phyloP scores from a whole-genome alignment of 768 basidiomycete species.

The Macrolepiota albuminosa region DNA sequence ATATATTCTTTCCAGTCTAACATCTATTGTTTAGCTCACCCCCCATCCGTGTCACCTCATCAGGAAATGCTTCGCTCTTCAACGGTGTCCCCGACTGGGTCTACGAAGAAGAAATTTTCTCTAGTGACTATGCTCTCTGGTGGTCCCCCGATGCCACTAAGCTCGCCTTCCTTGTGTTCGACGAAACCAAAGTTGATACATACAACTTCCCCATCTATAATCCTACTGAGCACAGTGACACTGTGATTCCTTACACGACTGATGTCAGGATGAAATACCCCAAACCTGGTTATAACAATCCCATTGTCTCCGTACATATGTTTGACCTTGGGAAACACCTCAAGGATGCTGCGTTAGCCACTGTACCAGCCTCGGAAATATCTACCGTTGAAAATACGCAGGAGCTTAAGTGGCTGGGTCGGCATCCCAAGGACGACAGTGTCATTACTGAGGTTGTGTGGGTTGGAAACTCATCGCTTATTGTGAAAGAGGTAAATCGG shows the following conservation, averaged over 20 bases:
- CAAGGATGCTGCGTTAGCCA: slow-evolving; percentile 23
- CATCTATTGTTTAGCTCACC: slow-evolving; percentile 26
- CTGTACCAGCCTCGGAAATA: slow-evolving; percentile 15
- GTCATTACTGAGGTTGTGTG: slow-evolving; percentile 83
- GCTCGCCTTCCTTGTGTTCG: slow-evolving; percentile 81
- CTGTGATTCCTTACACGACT: slow-evolving; percentile 75
- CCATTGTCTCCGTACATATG: slow-evolving; percentile 75
- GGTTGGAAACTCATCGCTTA: slow-evolving; percentile 69
- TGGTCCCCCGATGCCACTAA: slow-evolving; percentile 79
- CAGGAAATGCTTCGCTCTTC: slow-evolving; percentile 82
- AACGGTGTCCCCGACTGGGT: slow-evolving; percentile 98
- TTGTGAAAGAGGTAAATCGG: slow-evolving; percentile 86
- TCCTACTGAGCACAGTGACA: slow-evolving; percentile 63
- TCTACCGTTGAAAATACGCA: slow-evolving; percentile 40
- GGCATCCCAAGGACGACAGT: slow-evolving; percentile 54
- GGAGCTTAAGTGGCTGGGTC: slow-evolving; percentile 62
- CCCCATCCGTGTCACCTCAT: slow-evolving; percentile 72
- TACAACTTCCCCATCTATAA: slow-evolving; percentile 92
- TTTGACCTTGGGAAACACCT: slow-evolving; percentile 69
- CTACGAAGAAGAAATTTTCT: slow-evolving; percentile 90
- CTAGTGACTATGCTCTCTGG: slow-evolving; percentile 74
- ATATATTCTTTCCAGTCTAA: neutral
- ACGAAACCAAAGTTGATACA: slow-evolving; percentile 85
- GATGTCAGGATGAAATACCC: slow-evolving; percentile 76
- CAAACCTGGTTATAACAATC: slow-evolving; percentile 89